phyloP scores from a whole-genome alignment of 441 rosid species.

The Adansonia grandidieri region DNA sequence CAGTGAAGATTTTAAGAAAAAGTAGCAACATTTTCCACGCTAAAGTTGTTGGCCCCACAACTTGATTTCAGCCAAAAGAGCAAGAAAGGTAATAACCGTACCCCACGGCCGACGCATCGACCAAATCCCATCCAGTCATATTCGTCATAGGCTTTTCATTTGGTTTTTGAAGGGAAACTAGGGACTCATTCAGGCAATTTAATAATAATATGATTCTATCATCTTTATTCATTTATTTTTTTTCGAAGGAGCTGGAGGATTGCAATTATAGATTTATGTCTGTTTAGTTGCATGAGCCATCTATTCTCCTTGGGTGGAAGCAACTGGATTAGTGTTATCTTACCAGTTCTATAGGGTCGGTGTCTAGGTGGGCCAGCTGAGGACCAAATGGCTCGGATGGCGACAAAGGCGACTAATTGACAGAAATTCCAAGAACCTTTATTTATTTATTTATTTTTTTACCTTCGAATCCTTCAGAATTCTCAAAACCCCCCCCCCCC shows the following conservation, averaged over 20 bases:
- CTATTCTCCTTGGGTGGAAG: background rate
- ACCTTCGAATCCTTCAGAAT: background rate
- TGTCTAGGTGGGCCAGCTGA: slow-evolving; percentile 6
- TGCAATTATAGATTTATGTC: slow-evolving; percentile 24
- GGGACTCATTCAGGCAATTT: slow-evolving; percentile 5
- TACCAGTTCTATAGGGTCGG: slow-evolving; percentile 16
- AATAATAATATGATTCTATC: slow-evolving; percentile 7
- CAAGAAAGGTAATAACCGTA: background rate
- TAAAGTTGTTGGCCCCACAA: slow-evolving; percentile 3
- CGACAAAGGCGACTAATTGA: slow-evolving; percentile 9
- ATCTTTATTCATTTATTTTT: background rate
- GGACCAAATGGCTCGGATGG: slow-evolving; percentile 19
- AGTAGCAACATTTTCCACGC: slow-evolving; percentile 13
- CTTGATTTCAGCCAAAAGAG: slow-evolving; percentile 13
- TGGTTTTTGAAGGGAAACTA: background rate
- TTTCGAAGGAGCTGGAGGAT: background rate
- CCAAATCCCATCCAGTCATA: slow-evolving; percentile 1
- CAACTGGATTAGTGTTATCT: background rate
- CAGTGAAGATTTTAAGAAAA: background rate
- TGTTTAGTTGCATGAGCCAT: slow-evolving; percentile 7
- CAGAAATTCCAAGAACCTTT: background rate
- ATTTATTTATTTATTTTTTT: background rate
- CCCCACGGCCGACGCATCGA: slow-evolving; percentile 7
- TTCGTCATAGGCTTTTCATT: background rate
- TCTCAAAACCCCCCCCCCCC: no score